These are phyloP conservation scores for Kockiozyma suomiensis DNA, from an alignment of 805 yeast genomes.

Conservation along the genomic window DNA sequence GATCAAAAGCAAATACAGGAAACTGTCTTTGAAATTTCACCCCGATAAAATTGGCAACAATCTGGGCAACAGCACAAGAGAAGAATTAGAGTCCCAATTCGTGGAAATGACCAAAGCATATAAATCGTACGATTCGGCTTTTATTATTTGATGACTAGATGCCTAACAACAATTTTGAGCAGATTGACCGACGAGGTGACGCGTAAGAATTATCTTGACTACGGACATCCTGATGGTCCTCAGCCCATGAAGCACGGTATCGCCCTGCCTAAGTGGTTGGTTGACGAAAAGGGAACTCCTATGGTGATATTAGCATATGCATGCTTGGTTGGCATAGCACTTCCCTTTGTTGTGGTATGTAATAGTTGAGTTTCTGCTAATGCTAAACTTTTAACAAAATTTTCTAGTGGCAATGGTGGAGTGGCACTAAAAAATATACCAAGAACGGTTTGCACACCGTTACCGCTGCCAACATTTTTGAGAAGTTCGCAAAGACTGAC, in stretches of 20 bases:
- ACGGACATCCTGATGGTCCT: constrained; percentile 98
- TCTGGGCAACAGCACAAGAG: constrained; percentile 55
- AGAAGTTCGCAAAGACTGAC: constrained; percentile 66
- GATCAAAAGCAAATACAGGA: constrained; percentile 80
- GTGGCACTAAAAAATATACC: constrained; percentile 73
- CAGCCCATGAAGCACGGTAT: constrained; percentile 89
- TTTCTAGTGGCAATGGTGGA: constrained; percentile 74
- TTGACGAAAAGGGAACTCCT: constrained; percentile 77
- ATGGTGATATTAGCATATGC: constrained; percentile 68
- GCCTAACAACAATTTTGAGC: neutral
- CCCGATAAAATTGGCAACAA: constrained; percentile 82
- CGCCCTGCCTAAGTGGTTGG: constrained; percentile 88
- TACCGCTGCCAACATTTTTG: constrained; percentile 79
- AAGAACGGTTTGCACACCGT: constrained; percentile 78
- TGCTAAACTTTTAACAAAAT: neutral
- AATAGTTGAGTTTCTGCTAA: neutral
- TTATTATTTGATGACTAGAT: neutral
- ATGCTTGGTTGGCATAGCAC: constrained; percentile 68
- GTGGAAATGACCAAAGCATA: constrained; percentile 89
- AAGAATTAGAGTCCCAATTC: constrained; percentile 72
- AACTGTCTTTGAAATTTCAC: constrained; percentile 83
- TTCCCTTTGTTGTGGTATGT: constrained; percentile 71
- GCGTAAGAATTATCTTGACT: constrained; percentile 76
- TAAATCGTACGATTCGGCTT: constrained; percentile 55
- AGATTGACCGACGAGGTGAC: constrained; percentile 80